phyloP scores from a whole-genome alignment of 2,329 filamentous ascomycete genomes.

The Coniochaeta sp. region DNA sequence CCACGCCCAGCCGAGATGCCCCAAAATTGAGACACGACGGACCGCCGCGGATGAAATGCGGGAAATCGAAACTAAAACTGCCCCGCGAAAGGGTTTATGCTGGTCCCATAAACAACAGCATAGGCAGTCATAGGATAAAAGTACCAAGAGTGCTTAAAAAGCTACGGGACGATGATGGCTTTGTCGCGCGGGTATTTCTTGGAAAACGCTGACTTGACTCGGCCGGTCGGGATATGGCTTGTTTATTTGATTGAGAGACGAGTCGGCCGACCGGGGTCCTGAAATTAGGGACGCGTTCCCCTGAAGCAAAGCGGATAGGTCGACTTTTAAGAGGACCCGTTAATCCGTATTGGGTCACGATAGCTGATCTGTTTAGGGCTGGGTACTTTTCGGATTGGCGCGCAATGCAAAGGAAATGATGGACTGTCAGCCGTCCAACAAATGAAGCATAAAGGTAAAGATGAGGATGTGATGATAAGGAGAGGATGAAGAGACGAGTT shows the following conservation, averaged over 20 bases:
- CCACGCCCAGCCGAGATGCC: background rate
- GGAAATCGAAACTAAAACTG: slow-evolving; percentile 9
- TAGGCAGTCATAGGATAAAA: slow-evolving; percentile 5
- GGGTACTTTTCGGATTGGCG: background rate
- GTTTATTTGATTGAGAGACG: slow-evolving; percentile 27
- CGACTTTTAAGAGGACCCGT: slow-evolving; percentile 1
- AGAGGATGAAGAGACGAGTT: background rate
- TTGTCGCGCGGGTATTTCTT: slow-evolving; percentile 10
- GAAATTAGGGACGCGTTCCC: slow-evolving; percentile 30
- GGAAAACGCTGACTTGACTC: background rate
- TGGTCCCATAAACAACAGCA: slow-evolving; percentile 14
- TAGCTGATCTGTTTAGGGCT: background rate
- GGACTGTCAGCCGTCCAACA: background rate
- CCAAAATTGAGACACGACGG: slow-evolving; percentile 1
- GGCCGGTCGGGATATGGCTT: slow-evolving; percentile 12
- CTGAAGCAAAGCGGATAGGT: slow-evolving; percentile 9
- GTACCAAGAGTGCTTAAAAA: slow-evolving; percentile 3
- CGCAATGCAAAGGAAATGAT: background rate
- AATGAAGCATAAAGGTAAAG: background rate
- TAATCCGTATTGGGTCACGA: background rate
- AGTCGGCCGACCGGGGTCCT: slow-evolving; percentile 7
- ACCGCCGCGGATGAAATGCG: slow-evolving; percentile 3
- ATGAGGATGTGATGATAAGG: background rate
- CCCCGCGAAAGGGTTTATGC: slow-evolving; percentile 13
- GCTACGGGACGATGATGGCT: slow-evolving; percentile 8